Base-by-base conservation (phyloP, 2,329 filamentous ascomycete genomes). In the Aureobasidium sp. region DNA sequence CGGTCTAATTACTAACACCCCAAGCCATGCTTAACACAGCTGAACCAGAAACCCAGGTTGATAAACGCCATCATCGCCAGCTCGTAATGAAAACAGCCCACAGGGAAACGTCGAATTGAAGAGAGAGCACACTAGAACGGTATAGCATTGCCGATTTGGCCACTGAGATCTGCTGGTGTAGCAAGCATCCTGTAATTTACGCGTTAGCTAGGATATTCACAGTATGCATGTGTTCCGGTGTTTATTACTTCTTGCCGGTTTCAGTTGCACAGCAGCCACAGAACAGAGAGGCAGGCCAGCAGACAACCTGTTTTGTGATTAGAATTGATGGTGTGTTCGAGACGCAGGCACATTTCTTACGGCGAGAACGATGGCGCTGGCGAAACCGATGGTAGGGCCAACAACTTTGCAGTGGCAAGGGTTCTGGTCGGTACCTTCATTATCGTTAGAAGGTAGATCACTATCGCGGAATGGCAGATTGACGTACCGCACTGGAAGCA, bases 351-450 rank as follows among this genome's bases (percentile, higher is more conserved):
- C 9, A 10, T 11, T 11, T 32, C 65, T 21, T 64, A 67, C 67
- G 34, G 72, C 72, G 64, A 73, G 67, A 29, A 69, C 65, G 32
- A 74, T 66, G 13, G 67, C 70, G 21, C 68, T 65, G 9, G 69
- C 54, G 65, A 74, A 74, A 13, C 72, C 72, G 5, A 73, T 64
- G 6, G 72, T 74, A n/a, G 72, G 72, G 11, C 72, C 72, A 8
- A 74, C 72, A 9, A 74, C 64, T 65, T 74, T 74, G 62, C 73
- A 64, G 57, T 74, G 71, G 65, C 72, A 74, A 25, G 72, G 72
- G 50, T 74, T 74, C 60, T 74, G 71, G 47, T 74, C 69, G 64
- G 65, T 62, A 42, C 45, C 25, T 49, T 32, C 0, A 25, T 21
- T 29, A 25, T 45, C 21, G 39, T 47, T 32, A 51, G 53, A 36